Conservation (phyloP, 495 filamentous ascomycete genomes). For the Xylaria palmicola region DNA sequence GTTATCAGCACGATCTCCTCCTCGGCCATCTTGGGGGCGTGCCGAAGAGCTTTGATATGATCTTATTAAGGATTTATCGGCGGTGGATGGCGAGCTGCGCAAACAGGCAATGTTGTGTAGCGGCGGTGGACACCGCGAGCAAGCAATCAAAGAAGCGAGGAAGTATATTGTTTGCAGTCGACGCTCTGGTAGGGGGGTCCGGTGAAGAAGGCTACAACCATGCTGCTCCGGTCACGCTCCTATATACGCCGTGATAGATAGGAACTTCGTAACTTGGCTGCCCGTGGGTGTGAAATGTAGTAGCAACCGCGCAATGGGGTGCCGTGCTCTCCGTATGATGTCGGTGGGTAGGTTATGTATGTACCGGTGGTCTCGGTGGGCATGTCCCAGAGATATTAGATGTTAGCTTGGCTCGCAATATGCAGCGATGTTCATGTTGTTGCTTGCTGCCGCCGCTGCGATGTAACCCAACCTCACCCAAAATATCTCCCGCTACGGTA, state of each 20-base stretch:
- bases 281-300: too few species aligned
- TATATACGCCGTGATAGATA: constrained; percentile 5
- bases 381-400: not conserved
- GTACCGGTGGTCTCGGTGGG: too few species aligned
- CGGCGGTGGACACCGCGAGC: not conserved
- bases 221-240: not conserved
- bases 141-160: too few species aligned
- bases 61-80: too few species aligned
- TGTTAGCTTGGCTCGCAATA: too few species aligned
- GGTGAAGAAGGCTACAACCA: not conserved
- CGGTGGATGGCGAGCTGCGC: too few species aligned
- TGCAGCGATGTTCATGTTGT: not conserved
- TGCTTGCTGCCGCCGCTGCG: not conserved
- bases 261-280: not conserved
- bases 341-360: not conserved
- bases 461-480: not conserved
- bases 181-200: constrained; percentile 7
- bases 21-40: constrained; percentile 13
- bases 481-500: constrained; percentile 3
- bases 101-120: too few species aligned
- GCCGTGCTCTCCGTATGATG: not conserved
- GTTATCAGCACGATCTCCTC: constrained; percentile 31
- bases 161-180: not conserved
- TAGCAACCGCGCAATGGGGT: too few species aligned
- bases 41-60: too few species aligned